Evolutionary conservation across 352 stramenopile genomes (phyloP).

Genomic region (Phytophthora aleatoria): DNA sequence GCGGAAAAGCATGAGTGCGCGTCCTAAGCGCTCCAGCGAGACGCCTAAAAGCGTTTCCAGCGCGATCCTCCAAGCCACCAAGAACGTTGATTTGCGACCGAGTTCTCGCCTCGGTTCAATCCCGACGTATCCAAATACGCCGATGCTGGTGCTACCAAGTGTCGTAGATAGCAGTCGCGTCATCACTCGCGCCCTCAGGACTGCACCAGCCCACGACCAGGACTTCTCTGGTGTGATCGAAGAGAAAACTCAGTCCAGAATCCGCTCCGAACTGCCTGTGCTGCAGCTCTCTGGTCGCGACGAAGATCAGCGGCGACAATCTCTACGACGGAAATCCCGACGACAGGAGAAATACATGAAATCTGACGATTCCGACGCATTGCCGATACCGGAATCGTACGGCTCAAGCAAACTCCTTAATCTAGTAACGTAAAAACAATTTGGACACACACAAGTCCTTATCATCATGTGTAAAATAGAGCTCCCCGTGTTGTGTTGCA

Average conservation of each 20-base stretch:
- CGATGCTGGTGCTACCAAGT: constrained; percentile 25
- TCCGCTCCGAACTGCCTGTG: constrained; percentile 35
- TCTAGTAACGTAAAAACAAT: constrained; percentile 3
- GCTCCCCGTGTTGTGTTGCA: constrained; percentile 4
- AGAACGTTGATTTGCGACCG: constrained; percentile 9
- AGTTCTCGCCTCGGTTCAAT: constrained; percentile 11
- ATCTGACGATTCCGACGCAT: constrained; percentile 26
- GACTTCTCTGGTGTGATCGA: constrained; percentile 4
- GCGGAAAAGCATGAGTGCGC: constrained; percentile 10
- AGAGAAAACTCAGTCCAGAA: constrained; percentile 21
- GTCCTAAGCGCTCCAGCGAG: constrained; percentile 16
- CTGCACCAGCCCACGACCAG: constrained; percentile 25
- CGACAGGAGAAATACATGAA: constrained; percentile 30
- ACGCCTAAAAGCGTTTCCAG: constrained; percentile 17
- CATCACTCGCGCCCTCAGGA: constrained; percentile 20
- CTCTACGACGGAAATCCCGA: constrained; percentile 1
- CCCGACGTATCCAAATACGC: constrained; percentile 7
- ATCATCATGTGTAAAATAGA: constrained; percentile 11
- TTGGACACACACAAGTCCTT: too few species aligned
- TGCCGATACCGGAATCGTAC: constrained; percentile 41
- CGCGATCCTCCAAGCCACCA: constrained; percentile 25
- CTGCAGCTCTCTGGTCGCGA: constrained; percentile 24
- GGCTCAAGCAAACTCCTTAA: constrained; percentile 30
- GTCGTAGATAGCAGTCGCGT: constrained; percentile 20
- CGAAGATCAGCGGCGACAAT: constrained; percentile 16